Evolutionary conservation across 345 rosid genomes (phyloP), one percentile per base, ranked within the genome.

Genomic region (Aquilaria sinensis): DNA sequence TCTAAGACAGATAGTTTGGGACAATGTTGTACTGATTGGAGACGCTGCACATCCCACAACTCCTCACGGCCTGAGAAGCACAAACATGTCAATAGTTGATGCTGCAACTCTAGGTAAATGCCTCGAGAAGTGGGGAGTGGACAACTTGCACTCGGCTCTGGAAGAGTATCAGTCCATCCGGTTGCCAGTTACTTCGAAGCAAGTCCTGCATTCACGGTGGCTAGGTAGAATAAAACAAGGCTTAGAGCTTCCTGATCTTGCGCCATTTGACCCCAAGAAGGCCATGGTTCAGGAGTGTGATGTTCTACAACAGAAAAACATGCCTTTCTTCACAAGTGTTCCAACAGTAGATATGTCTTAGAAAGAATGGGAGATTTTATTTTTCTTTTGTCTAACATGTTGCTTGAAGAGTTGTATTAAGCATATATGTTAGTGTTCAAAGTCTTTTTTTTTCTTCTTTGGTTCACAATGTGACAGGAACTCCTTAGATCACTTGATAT

Each of bases 1-100:
- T 61, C 62, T 86, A 15, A 68, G 73, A 58, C 62, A 63, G 64
- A 66, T 85, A 49, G 65, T 72, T 47, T 85, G 84, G 90, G 81
- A 72, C 64, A 80, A 79, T 56, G 79, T 81, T 10, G 87, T 83
- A 16, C 69, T 89, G 14, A 66, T 83, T 1, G 98, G 95, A 45
- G 98, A 92, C 53, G 90, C 96, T 0, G 90, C 98, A 56, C 98
- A 89, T 68, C 95, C 98, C 7, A 80, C 83, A 1, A 82, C 87
- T 37, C 96, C 98, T 64, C 95, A 85, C 53, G 85, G 92, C 5
- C 16, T 78, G 54, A 73, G 96, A 76, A 92, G 98, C 74, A 89
- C 92, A 31, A 92, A 89, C 83, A 87, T 92, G 95, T 85, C 93
- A 9, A 33, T 87, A 61, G 31, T 81, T 47, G 98, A 92, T 67